Evolutionary conservation across 139 green algal genomes (phyloP).

Genomic region (Astrephomene gubernaculifera): DNA sequence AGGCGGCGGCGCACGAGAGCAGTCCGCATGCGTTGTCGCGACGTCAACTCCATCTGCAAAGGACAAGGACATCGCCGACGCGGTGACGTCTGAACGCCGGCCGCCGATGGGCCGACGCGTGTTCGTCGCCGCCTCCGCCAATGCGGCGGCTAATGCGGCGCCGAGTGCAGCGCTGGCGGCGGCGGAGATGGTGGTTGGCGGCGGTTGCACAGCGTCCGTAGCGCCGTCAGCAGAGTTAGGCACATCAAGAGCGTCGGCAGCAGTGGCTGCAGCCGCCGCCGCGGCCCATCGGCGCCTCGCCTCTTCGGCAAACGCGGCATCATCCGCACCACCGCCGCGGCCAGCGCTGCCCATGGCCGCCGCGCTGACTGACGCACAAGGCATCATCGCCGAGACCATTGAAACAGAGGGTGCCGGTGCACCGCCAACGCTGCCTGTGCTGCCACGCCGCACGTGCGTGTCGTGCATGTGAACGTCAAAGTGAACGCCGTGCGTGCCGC

Average conservation of each 20-base stretch:
- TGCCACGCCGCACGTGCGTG: neutral
- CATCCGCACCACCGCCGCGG: neutral
- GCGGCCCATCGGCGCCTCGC: no score
- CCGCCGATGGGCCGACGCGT: neutral
- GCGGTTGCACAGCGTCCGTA: neutral
- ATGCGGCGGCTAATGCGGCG: neutral
- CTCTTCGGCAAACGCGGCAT: neutral
- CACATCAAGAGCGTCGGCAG: no score
- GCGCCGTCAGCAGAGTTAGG: no score
- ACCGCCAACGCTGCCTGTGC: neutral
- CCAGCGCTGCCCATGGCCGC: neutral
- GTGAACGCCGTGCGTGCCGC: neutral
- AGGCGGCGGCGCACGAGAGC: neutral
- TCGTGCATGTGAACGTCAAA: neutral
- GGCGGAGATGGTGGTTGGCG: neutral
- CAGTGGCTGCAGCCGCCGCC: neutral
- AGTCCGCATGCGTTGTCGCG: neutral
- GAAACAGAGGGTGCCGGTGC: neutral
- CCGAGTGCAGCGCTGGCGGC: neutral
- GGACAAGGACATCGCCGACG: constrained; percentile 26
- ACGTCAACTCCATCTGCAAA: neutral
- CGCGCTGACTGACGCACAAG: neutral
- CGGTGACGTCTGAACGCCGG: constrained; percentile 15
- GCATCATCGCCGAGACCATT: neutral
- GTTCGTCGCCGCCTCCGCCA: no score